Evolutionary conservation across 306 rosid species (phyloP).

Genomic region (Sechiopsis laciniata): DNA sequence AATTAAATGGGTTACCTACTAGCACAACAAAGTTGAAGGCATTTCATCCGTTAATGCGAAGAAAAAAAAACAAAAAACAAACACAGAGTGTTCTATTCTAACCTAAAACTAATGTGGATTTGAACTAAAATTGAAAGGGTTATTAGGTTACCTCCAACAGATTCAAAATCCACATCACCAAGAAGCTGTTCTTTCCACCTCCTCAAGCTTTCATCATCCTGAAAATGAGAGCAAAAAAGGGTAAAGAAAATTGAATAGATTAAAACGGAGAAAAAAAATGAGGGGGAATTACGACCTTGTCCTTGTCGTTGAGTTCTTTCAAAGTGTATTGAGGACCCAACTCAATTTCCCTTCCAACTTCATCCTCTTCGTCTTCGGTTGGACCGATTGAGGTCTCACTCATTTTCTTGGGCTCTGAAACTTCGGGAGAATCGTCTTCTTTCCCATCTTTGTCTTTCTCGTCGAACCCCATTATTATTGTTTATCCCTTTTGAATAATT

Average conservation of each 20-base stretch:
- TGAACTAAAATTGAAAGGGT: neutral
- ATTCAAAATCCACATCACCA: conserved; percentile 72
- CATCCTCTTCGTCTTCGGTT: conserved; percentile 54
- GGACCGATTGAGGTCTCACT: conserved; percentile 52
- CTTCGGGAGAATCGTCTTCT: conserved; percentile 17
- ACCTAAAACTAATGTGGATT: no score
- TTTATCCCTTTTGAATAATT: conserved; percentile 22
- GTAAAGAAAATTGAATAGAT: no score
- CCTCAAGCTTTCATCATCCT: conserved; percentile 94
- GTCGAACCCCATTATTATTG: conserved; percentile 56
- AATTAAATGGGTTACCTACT: no score
- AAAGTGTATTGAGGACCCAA: conserved; percentile 88
- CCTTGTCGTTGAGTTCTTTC: conserved; percentile 88
- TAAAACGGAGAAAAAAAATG: no score
- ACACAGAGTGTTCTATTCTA: neutral
- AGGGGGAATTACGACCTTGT: conserved; percentile 38
- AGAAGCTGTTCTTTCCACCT: conserved; percentile 98
- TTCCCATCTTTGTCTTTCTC: conserved; percentile 39
- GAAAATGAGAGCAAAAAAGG: neutral
- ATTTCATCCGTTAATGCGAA: no score
- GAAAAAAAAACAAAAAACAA: no score
- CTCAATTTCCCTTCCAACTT: conserved; percentile 53
- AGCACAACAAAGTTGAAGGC: no score
- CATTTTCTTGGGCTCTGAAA: conserved; percentile 32
- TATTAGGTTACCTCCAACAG: conserved; percentile 60